Evolutionary conservation across 352 stramenopile genomes (phyloP), one percentile per base, ranked within the genome.

Genomic region (Discostella stelligera): DNA sequence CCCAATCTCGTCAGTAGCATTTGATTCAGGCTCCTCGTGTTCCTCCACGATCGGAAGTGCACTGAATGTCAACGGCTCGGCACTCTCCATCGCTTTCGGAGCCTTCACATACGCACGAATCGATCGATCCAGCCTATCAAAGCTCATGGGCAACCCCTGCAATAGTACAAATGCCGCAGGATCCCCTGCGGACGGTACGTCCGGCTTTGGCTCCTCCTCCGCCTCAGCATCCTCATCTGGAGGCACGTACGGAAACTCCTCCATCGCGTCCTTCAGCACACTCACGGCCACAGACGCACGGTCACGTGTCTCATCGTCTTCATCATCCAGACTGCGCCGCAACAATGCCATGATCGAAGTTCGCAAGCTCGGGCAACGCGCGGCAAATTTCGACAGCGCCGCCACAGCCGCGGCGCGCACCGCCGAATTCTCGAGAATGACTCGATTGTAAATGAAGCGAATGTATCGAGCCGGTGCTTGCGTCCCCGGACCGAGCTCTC

Each of bases 401-500:
- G 94, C 95, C 55, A 99, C 95, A 2, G 97, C 97, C 10, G 97
- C 97, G 9, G 97, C 97, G 54, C 97, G 93, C 53, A 99, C 95
- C 10, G 94, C 88, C 0, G 97, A 94, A 82, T 98, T 99, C 83
- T 99, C 97, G 23, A 99, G 85, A 82, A 99, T 99, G 53, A 99
- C 93, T 52, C 97, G 95, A 91, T 99, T 99, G 86, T 98, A 98
- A 61, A 99, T 98, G 84, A 98, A 99, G 60, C 97, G 95, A 78
- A 99, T 99, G 95, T 99, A 99, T 25, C 96, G 91, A 9, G 95
- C 95, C 2, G 97, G 97, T n/a, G 93, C 89, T 3, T 91, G 94
- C 0, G 96, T 98, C 44, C 86, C 95, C 0, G 97, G 97, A 11
- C 96, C 97, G 60, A 98, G 90, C 67, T 97, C 90, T 20, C 96